Evolutionary conservation across 805 yeast genomes (phyloP), one percentile per base, ranked within the genome.

Genomic region (Zygoascus biomembranicola): DNA sequence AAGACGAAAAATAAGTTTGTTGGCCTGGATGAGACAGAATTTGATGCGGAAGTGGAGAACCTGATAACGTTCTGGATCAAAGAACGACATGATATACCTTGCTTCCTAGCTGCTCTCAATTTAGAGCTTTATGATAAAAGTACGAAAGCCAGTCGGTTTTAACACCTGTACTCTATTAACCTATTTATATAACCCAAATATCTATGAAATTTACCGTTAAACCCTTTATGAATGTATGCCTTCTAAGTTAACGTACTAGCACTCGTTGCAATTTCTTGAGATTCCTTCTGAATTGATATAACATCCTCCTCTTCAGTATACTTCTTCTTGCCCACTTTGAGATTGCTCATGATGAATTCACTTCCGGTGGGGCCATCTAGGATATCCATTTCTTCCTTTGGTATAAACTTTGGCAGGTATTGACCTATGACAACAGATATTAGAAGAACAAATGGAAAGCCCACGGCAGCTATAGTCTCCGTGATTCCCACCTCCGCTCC

Each of bases 401-500:
- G 82, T 52, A 90, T 85, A 1, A 85, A 64, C 51, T 63, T 66
- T 0, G 86, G 87, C 71, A 95, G 82, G 6, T 77, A 60, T 63
- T 81, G 76, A 11, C 89, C 80, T 0, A 81, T 70, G 20, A 85
- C 76, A 54, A 87, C 90, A 51, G 82, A 77, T 1, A 75, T 55
- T 63, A 92, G 68, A 49, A 92, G 70, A 0, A 94, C 87, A 2
- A 89, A 85, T 0, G 99, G 98, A 64, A 94, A 92, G 1, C 96
- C 98, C 32, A 92, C 88, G 0, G 98, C 97, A 0, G 94, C 98
- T 55, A 76, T 81, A 0, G 97, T 88, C 64, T 84, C 79, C 0
- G 95, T 86, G 32, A 92, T 89, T 0, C 82, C 94, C 59, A 89
- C 85, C 65, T 95, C 98, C 0, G 81, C 85, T 1, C 78, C 85